Base-by-base conservation (phyloP, 805 yeast species). In the Cyberlindnera meyerae region DNA sequence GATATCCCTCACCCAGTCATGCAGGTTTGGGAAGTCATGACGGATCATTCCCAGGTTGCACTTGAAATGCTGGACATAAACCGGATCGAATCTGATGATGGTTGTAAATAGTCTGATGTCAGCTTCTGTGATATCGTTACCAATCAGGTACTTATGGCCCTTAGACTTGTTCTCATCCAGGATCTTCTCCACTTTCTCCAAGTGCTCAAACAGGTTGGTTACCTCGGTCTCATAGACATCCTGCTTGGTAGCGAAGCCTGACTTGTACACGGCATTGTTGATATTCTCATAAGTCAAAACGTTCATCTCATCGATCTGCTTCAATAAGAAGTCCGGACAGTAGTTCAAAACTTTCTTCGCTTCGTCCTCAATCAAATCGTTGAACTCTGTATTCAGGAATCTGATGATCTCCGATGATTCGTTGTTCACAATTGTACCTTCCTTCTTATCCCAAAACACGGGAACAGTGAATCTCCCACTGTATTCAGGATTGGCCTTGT, bases 61-160 rank as follows among this genome's bases (percentile, higher is more conserved):
- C 64, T 90, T 93, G 75, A 90, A 93, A 61, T 90, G 97, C 61
- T 89, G 96, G 36, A 82, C 90, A 56, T 90, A 90, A 16, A 88
- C 95, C 1, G 94, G 83, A 59, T 90, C 97, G 54, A 90, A 90
- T 52, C 98, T 76, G 29, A 87, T 70, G 41, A 90, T 79, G 3
- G 97, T 90, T 17, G 96, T 78, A 65, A 65, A 90, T 33, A 90
- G 73, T 47, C 97, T 72, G 40, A 90, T 70, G 59, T 90, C 98
- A 6, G 95, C 95, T 63, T 90, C 96, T 2, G 97, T 89, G 37
- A 90, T 63, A 31, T 61, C 65, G 38, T 77, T 69, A 6, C 89
- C 90, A 8, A 77, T 53, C 34, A 88, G 60, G 55, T 62, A 82
- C 39, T 54, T 40, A 25, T 17, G 15, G 2, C 61, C 48, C 20